Base-by-base conservation (phyloP, 331 rosid species). In the Saraca asoca region DNA sequence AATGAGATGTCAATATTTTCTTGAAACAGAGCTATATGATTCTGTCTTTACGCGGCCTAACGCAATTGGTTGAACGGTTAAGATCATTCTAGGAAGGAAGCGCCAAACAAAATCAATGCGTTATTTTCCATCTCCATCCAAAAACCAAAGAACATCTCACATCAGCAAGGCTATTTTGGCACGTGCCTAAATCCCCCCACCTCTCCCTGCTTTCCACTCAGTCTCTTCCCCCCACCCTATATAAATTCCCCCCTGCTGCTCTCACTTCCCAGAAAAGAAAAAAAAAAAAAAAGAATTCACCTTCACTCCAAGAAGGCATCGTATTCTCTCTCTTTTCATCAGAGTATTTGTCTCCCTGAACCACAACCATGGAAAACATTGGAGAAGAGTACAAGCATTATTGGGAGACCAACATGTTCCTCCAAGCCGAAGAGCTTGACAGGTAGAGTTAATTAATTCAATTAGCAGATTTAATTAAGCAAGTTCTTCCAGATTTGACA, bases 351-450 rank as follows among this genome's bases (percentile, higher is more conserved):
- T 33, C 65, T 34, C 52, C 33, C 4, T 15, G 45, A 51, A 9
- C 45, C 42, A 49, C 11, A 64, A 14, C 45, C 53, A 93, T 93
- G 96, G 96, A 87, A 64, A 82, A 78, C 74, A 64, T 76, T 29
- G 85, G 84, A 3, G 86, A 85, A 0, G 97, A 90, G 17, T 82
- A 84, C 83, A 78, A 75, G 46, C 73, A 73, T 66, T 86, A 85
- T 50, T 90, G 95, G 85, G 99, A 88, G 17, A 80, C 86, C 72
- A 85, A 67, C 41, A 81, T 83, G 83, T 86, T 88, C 80, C 69
- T 88, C 72, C 92, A 74, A 72, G 80, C 81, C 2, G 85, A 86
- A 70, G 98, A 90, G 53, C 68, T 88, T 9, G 98, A 83, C 67
- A 85, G 94, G 98, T 24, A 24, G 31, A 24, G 31, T 24, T 24